Evolutionary conservation across 345 rosid genomes (phyloP), one percentile per base, ranked within the genome.

Genomic region (Pseudoturritis turrita): DNA sequence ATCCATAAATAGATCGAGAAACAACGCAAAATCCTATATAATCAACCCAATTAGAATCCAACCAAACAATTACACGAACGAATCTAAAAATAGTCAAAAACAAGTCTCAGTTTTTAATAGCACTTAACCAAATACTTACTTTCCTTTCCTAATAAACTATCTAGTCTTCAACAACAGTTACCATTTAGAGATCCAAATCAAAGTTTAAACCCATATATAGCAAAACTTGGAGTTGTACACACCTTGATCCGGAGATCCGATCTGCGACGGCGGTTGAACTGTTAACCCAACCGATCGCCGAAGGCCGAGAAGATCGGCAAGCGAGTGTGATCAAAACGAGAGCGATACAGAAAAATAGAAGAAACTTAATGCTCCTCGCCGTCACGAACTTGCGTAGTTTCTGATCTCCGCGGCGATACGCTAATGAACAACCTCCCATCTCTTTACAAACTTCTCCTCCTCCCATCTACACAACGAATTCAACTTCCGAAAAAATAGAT

Each of bases 401-500:
- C 81, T 81, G 95, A 45, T 80, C 72, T 65, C 83, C 78, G 50
- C 98, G 84, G 33, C 98, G 97, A 72, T 83, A 83, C 12, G 76
- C 71, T 76, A 84, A 28, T 26, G 82, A 74, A 74, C 85, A 82
- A 55, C 88, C 82, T 76, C 96, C 84, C 93, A 88, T 88, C 84
- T 72, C 85, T 75, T 68, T 72, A 71, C 33, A 10, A 54, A 52
- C 29, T 3, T 40, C 55, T 63, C 77, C 72, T 53, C 70, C 69
- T 71, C 64, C 79, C 79, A 76, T 76, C 53, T 11, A 26, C 17
- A 15, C 1, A 33, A 50, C 57, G 56, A 67, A 40, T 36, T 29
- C 23, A 70, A 8, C 23, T 56, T 36, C 10, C 43, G 1, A 10
- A n/a, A 13, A 15, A 19, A 10, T 1, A 36, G 53, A 61, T 10